Conservation (phyloP, 768 basidiomycete genomes). For the Clitopilus hobsonii region DNA sequence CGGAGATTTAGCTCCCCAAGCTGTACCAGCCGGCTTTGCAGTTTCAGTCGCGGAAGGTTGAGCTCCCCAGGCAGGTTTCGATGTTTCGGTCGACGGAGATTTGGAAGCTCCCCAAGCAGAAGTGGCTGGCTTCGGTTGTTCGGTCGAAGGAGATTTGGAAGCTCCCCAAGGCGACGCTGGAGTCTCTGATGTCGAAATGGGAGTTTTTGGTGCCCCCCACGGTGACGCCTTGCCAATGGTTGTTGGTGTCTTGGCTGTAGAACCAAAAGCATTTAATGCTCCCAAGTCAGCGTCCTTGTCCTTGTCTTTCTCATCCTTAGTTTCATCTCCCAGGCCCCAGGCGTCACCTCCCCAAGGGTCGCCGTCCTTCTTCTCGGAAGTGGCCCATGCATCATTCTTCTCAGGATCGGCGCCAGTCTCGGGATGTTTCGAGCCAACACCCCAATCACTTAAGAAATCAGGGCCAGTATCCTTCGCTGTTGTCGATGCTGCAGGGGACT, state of each 20-base stretch:
- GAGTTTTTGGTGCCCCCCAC: not conserved
- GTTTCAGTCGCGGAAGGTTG: too few relatives aligned
- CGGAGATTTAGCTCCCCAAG: not conserved
- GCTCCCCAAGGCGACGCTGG: not conserved
- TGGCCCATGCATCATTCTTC: not conserved
- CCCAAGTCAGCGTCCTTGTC: not conserved
- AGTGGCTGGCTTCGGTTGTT: not conserved
- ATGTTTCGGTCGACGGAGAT: not conserved
- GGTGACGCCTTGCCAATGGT: not conserved
- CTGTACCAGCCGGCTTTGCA: not conserved
- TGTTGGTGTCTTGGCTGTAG: not conserved
- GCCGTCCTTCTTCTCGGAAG: not conserved
- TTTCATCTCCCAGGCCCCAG: not conserved
- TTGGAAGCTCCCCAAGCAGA: not conserved
- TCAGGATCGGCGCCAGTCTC: not conserved
- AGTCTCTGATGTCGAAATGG: not conserved
- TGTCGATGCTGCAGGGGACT: not conserved
- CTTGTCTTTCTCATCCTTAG: not conserved
- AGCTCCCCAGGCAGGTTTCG: not conserved
- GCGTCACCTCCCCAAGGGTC: not conserved
- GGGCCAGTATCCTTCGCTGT: not conserved
- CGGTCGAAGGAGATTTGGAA: not conserved
- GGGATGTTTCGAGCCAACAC: not conserved
- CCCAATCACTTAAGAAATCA: not conserved
- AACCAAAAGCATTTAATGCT: too few relatives aligned